Evolutionary conservation across 106 monocot genomes (phyloP).

Genomic region (Hemerocallis citrina): DNA sequence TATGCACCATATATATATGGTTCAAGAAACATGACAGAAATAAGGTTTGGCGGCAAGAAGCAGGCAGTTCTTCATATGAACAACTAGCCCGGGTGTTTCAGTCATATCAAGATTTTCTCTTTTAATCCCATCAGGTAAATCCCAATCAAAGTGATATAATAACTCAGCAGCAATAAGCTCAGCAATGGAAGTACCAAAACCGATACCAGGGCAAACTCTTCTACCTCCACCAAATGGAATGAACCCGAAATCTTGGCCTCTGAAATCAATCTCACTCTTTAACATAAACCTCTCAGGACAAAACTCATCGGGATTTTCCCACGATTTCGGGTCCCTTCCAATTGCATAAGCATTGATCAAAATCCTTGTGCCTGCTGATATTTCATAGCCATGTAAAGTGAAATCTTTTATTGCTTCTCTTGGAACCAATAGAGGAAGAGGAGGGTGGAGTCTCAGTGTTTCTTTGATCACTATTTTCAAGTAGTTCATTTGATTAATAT

Average conservation of each 20-base stretch:
- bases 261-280: no score
- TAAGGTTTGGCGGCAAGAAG: neutral
- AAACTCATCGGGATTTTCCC: no score
- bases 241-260: neutral
- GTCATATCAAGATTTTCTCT: slow-evolving; percentile 3
- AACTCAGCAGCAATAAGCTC: neutral
- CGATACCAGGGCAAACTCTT: slow-evolving; percentile 3
- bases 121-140: slow-evolving; percentile 4
- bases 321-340: slow-evolving; percentile 4
- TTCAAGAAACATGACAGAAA: no score
- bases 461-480: slow-evolving; percentile 9
- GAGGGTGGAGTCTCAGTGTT: no score
- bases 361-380: neutral
- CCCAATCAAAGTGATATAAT: no score
- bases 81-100: neutral
- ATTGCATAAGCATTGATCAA: slow-evolving; percentile 15
- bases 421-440: slow-evolving; percentile 7
- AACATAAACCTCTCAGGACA: slow-evolving; percentile 7
- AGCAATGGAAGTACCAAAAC: neutral
- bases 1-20: no score
- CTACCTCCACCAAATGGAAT: slow-evolving; percentile 3
- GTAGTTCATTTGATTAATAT: neutral
- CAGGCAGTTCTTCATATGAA: neutral
- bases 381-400: slow-evolving; percentile 2
- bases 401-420: neutral